These are phyloP conservation scores for Paecilomyces fulvus DNA, from an alignment of 2,329 filamentous ascomycete genomes.

Conservation along the genomic window DNA sequence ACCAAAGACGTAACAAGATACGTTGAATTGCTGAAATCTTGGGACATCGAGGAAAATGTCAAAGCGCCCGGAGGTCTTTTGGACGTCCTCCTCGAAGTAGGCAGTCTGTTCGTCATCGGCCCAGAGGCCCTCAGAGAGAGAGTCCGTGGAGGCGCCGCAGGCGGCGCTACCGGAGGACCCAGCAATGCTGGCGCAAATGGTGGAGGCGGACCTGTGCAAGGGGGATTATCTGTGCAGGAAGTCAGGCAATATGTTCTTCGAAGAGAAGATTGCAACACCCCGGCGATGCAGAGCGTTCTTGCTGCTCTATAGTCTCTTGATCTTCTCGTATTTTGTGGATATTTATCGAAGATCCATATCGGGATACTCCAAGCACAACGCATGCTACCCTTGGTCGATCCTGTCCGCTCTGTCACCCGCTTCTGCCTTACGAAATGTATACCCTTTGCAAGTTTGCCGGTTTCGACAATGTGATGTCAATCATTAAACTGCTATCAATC, in stretches of 20 bases:
- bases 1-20: constrained; percentile 95
- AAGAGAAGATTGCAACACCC: constrained; percentile 72
- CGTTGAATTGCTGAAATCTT: constrained; percentile 72
- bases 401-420: background rate
- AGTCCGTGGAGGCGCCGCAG: constrained; percentile 50
- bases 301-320: constrained; percentile 45
- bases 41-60: constrained; percentile 62
- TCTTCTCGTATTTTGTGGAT: background rate
- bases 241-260: constrained; percentile 77
- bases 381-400: too few species aligned
- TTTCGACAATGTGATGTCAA: background rate
- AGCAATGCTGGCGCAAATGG: constrained; percentile 31
- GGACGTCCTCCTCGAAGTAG: constrained; percentile 86
- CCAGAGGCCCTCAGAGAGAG: constrained; percentile 67
- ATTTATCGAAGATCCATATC: background rate
- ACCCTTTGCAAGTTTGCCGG: background rate
- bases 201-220: constrained; percentile 33
- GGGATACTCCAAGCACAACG: background rate
- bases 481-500: background rate
- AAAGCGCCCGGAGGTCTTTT: constrained; percentile 48
- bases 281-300: constrained; percentile 76
- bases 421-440: background rate
- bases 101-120: constrained; percentile 90
- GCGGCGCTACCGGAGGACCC: constrained; percentile 26
- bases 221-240: constrained; percentile 29